These are phyloP conservation scores for Suhomyces sp. DNA, from an alignment of 805 yeast genomes.

Conservation along the genomic window DNA sequence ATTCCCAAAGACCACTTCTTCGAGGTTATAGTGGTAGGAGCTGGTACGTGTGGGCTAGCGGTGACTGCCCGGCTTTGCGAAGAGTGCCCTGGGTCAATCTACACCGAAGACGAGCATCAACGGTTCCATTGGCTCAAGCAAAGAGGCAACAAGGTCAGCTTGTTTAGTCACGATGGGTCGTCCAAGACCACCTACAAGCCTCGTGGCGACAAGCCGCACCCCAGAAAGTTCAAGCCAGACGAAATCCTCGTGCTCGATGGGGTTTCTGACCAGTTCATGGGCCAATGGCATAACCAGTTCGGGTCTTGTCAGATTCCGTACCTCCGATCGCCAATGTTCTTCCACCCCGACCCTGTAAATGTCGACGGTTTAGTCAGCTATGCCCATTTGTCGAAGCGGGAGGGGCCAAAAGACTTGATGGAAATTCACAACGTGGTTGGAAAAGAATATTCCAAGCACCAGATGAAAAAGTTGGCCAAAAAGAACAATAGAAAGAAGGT, in stretches of 20 bases:
- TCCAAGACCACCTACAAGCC: constrained; percentile 13
- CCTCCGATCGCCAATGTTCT: constrained; percentile 47
- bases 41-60: constrained; percentile 46
- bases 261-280: constrained; percentile 29
- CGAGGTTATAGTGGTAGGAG: constrained; percentile 43
- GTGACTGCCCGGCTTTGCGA: constrained; percentile 42
- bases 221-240: constrained; percentile 16
- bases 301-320: constrained; percentile 39
- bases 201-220: constrained; percentile 6
- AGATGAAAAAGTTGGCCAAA: constrained; percentile 28
- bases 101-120: constrained; percentile 47
- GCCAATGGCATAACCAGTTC: constrained; percentile 46
- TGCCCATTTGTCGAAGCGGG: constrained; percentile 31
- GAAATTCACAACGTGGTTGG: constrained; percentile 46
- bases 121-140: constrained; percentile 44
- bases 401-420: constrained; percentile 28
- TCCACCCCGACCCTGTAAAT: constrained; percentile 45
- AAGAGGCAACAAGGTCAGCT: constrained; percentile 26
- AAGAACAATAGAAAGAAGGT: constrained; percentile 13
- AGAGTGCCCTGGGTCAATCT: constrained; percentile 39
- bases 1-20: constrained; percentile 20
- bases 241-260: constrained; percentile 40
- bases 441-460: constrained; percentile 42
- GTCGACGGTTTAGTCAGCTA: constrained; percentile 43
- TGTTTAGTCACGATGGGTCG: constrained; percentile 16